Evolutionary conservation across 2,329 filamentous ascomycete species (phyloP).

Genomic region (Coleophoma eucalyptorum): DNA sequence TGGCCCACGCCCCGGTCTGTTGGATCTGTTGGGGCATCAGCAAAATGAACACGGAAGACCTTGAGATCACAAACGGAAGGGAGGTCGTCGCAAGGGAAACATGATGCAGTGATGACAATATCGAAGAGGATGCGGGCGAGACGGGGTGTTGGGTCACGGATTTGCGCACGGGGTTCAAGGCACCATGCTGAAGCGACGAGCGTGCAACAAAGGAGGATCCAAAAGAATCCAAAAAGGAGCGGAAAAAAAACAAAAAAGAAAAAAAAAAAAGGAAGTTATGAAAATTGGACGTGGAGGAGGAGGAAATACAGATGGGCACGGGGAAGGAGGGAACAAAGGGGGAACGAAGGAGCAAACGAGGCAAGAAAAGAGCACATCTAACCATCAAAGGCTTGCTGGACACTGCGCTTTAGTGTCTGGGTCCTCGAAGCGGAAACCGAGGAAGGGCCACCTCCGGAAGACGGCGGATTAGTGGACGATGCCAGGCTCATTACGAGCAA

Average conservation of each 20-base stretch:
- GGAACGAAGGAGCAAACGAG: slow-evolving; percentile 7
- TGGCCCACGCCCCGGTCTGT: slow-evolving; percentile 43
- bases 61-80: slow-evolving; percentile 26
- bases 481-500: slow-evolving; percentile 11
- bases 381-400: slow-evolving; percentile 61
- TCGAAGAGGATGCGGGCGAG: slow-evolving; percentile 2
- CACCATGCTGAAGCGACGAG: not conserved
- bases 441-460: slow-evolving; percentile 22
- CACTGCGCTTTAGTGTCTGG: slow-evolving; percentile 52
- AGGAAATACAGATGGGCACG: slow-evolving; percentile 3
- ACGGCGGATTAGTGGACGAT: slow-evolving; percentile 24
- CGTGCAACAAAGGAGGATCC: not conserved
- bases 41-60: slow-evolving; percentile 14
- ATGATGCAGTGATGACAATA: slow-evolving; percentile 14
- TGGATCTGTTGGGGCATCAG: slow-evolving; percentile 45
- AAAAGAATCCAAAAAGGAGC: slow-evolving; percentile 8
- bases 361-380: slow-evolving; percentile 8
- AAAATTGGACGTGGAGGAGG: slow-evolving; percentile 11
- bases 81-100: slow-evolving; percentile 21
- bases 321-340: slow-evolving; percentile 1
- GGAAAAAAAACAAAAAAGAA: slow-evolving; percentile 9
- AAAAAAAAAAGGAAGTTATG: slow-evolving; percentile 1
- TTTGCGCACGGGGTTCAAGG: slow-evolving; percentile 4
- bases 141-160: slow-evolving; percentile 2
- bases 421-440: slow-evolving; percentile 30